A percentile compares a stretch with the other conserved stretches of the same genome.
These are phyloP conservation scores for Nothomitra cinnamomea DNA, from an alignment of 2,329 filamentous ascomycete species.

Conservation along the genomic window DNA sequence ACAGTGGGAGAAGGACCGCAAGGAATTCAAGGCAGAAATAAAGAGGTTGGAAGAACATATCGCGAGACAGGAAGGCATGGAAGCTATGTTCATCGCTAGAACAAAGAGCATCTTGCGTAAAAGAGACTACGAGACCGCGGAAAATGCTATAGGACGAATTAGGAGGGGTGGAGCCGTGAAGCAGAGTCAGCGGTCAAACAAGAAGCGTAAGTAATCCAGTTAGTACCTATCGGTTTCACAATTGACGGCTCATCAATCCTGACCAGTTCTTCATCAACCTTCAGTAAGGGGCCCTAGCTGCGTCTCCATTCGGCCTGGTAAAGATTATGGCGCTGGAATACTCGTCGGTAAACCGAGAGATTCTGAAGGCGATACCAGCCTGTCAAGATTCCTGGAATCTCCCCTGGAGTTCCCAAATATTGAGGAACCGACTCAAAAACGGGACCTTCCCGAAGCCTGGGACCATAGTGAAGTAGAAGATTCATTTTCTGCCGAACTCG, in stretches of 20 bases:
- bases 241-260: background rate
- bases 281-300: background rate
- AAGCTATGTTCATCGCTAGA: background rate
- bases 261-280: background rate
- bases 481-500: too few relatives aligned
- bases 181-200: background rate
- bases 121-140: background rate
- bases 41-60: background rate
- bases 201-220: background rate
- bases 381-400: background rate
- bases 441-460: background rate
- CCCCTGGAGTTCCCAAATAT: background rate
- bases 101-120: background rate
- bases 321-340: background rate
- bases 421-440: background rate
- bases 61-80: background rate
- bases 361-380: background rate
- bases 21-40: conserved; percentile 1
- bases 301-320: background rate
- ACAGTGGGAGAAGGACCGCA: background rate
- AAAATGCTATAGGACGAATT: background rate
- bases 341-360: background rate
- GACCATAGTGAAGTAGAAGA: too few relatives aligned
- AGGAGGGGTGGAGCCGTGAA: background rate
- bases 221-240: background rate